Evolutionary conservation across 768 basidiomycete genomes (phyloP), one percentile per base, ranked within the genome.

Genomic region (Leccinum ochraceum): DNA sequence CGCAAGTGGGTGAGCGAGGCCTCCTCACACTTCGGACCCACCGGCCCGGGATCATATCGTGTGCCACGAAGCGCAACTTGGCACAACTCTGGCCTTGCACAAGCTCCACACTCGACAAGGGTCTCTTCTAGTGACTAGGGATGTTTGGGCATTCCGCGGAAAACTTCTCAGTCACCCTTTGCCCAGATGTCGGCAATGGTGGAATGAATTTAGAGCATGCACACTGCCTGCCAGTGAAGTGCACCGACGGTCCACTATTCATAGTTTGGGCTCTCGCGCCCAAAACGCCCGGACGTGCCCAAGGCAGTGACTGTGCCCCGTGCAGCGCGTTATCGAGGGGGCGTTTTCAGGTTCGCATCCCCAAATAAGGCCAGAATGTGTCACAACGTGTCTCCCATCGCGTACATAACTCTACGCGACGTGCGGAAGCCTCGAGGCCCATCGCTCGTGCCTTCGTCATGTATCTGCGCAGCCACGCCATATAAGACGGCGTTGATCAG

Each of bases 391-490:
- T 59, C 42, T 52, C 63, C 32, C 62, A 57, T 60, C 60, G 34
- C 48, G 7, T 22, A 44, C 30, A 44, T 57, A 58, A 64, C 54
- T 59, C 50, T 54, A 56, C 46, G 57, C 54, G 62, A 48, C 65
- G 71, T 46, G 68, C 56, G 68, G 72, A 68, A 42, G 67, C 73
- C 73, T 72, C 74, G 69, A 75, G 74, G 72, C 66, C n/a, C 37
- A 56, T 28, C 64, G 65, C 72, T 59, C 69, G 65, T 69, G 69
- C 46, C 54, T 53, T 62, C 66, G 63, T 65, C 68, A 63, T 71
- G 64, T 54, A 61, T 66, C 55, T 61, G 60, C 59, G 59, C 61
- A 36, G 62, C 61, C 59, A 66, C 50, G 44, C 59, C 51, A 64
- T 75, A 75, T 74, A 74, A 72, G 53, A 70, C 72, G 66, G 64